These are phyloP conservation scores for Scheffersomyces illinoinensis DNA, from an alignment of 1,139 yeast species.

Conservation along the genomic window DNA sequence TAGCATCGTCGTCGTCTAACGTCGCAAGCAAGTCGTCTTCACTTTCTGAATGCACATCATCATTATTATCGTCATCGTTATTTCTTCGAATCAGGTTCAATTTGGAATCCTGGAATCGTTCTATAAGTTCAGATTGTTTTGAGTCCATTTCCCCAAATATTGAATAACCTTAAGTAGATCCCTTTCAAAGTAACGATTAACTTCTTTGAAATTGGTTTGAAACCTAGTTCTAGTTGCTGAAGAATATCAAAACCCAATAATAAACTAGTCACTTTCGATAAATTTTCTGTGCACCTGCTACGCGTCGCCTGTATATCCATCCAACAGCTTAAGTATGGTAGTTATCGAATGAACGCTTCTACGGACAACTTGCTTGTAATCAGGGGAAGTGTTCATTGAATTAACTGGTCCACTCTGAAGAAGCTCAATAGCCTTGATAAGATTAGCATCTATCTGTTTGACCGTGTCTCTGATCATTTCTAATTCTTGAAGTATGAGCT, in stretches of 20 bases:
- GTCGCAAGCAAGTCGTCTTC: slow-evolving; percentile 23
- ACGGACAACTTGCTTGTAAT: slow-evolving; percentile 14
- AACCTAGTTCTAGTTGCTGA: not conserved
- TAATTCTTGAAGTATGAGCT: slow-evolving; percentile 30
- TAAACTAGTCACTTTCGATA: not conserved
- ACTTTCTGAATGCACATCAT: slow-evolving; percentile 34
- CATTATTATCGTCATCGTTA: slow-evolving; percentile 25
- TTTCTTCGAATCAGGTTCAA: slow-evolving; percentile 18
- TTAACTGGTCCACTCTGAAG: not conserved
- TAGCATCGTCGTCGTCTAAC: slow-evolving; percentile 34
- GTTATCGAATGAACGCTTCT: slow-evolving; percentile 15
- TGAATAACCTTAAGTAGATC: not conserved
- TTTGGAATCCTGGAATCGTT: slow-evolving; percentile 42
- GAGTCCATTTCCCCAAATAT: slow-evolving; percentile 23
- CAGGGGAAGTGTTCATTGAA: slow-evolving; percentile 2
- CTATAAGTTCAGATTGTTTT: slow-evolving; percentile 35
- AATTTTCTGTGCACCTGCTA: not conserved
- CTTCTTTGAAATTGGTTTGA: not conserved
- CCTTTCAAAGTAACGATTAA: not conserved
- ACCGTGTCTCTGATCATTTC: slow-evolving; percentile 34
- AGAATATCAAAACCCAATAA: not conserved
- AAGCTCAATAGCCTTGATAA: slow-evolving; percentile 25
- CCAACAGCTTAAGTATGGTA: slow-evolving; percentile 14
- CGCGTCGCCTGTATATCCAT: slow-evolving; percentile 5
- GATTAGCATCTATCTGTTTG: slow-evolving; percentile 28